Base-by-base conservation (phyloP, 805 yeast genomes). In the Teunomyces barrocoloradensis region DNA sequence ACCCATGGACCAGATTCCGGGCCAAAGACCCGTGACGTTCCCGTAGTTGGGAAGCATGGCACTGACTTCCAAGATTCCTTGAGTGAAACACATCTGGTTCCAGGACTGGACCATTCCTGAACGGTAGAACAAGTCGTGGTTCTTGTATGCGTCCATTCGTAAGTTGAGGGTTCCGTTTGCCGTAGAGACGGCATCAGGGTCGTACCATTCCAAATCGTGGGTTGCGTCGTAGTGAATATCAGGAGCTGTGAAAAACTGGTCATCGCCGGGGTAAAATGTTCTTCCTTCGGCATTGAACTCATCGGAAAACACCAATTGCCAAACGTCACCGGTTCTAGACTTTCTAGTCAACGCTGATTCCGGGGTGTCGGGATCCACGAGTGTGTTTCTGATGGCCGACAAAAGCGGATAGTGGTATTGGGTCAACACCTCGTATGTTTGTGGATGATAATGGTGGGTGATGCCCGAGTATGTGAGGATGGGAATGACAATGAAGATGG, bases 1-100 rank as follows among this genome's bases (percentile, higher is more conserved):
- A 39, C 97, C 97, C 82, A 91, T 75, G 4, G 96, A 79, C 97
- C 97, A 91, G 48, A 89, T 57, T 75, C 97, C 98, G 1, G 98
- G 97, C 98, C 98, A 91, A 53, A 91, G 71, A 17, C 98, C 98
- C 4, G 85, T 73, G 27, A 84, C 76, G 47, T 80, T 72, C 57
- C 96, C 96, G 55, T 78, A 79, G 52, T 89, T 88, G 29, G 97
- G 96, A 52, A 91, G 69, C 49, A 78, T 77, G 0, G 87, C 92
- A 7, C 89, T 82, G 4, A 86, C 80, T 61, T 88, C 96, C 53
- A 90, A 57, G 36, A 73, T 63, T 43, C 97, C 97, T 60, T 89
- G 89, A 3, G 95, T 84, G 64, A 86, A 89, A 62, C 98, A 91
- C 62, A 91, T 59, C 68, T 85, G 83, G 68, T 91, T 91, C 98